Evolutionary conservation across 2,329 filamentous ascomycete genomes (phyloP), one percentile per base, ranked within the genome.

Genomic region (Cadophora sp.): DNA sequence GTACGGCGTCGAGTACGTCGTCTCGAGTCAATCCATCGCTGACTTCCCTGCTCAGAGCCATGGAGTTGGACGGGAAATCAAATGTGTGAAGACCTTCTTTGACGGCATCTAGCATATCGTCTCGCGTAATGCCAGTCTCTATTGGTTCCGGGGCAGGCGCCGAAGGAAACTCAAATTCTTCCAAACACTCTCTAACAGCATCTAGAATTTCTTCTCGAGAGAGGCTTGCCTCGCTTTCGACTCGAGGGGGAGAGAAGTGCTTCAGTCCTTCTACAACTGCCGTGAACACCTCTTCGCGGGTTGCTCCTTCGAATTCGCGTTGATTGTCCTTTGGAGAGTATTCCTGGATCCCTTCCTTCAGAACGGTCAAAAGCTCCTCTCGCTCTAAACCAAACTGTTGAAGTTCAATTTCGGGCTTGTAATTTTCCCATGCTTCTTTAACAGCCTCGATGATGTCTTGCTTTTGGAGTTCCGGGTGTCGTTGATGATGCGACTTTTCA

Each of bases 351-450:
- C 95, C 95, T 80, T 97, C 91, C 72, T 92, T 89, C 30, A 98
- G 84, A 71, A 94, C 97, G 47, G 91, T 89, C 16, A 98, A 83
- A 58, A 98, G 91, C 76, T 98, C 95, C 14, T 97, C 93, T 5
- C 93, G 87, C 77, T 97, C 95, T 0, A 98, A 83, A 1, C 94
- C 95, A 69, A 96, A 91, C 74, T 97, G 93, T 73, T 97, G 91
- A 4, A 97, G 85, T 73, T 97, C 91, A 60, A 97, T 93, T 73
- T 97, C 93, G 0, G 95, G 95, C 79, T 97, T 97, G 80, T 97
- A 97, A 63, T 89, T 92, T 76, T 97, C 95, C 88, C 94, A 97
- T 0, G 94, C 95, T 73, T 97, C 94, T 72, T 90, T 89, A 16
- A 98, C 91, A 3, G 94, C 94, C 33, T 91, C 86, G 1, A 98